These are phyloP conservation scores for Apiospora malaysiana DNA, from an alignment of 2,329 filamentous ascomycete genomes.

Conservation along the genomic window DNA sequence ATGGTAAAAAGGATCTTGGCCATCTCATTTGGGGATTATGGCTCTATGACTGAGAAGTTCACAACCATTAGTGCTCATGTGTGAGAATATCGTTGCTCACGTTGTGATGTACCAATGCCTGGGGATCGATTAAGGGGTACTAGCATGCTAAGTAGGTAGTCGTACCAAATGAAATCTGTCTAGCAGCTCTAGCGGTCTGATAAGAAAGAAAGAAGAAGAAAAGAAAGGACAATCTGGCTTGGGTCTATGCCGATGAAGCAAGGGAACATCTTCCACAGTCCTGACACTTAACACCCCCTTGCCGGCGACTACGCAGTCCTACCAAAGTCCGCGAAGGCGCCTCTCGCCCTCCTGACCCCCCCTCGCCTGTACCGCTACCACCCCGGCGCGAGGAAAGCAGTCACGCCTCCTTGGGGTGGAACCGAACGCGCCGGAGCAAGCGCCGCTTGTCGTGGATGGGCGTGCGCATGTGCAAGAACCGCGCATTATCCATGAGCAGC, in stretches of 20 bases:
- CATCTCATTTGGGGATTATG: no score
- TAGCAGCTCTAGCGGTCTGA: not conserved
- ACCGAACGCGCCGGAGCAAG: not conserved
- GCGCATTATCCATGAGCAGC: not conserved
- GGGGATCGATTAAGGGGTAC: no score
- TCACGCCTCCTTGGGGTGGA: not conserved
- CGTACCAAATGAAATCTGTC: no score
- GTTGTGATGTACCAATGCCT: no score
- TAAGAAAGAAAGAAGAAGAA: not conserved
- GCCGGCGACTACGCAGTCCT: not conserved
- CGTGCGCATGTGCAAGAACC: conserved; percentile 2
- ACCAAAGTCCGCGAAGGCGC: not conserved
- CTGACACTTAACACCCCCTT: not conserved
- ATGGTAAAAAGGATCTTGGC: no score
- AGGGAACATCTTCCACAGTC: not conserved
- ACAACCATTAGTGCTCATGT: no score
- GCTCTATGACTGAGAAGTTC: no score
- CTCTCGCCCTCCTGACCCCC: not conserved
- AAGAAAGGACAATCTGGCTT: not conserved
- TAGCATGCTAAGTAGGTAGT: no score
- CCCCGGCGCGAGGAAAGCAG: not conserved
- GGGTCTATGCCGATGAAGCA: not conserved
- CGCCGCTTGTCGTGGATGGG: not conserved
- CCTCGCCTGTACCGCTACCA: no score
- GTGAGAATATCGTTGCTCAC: no score